Base-by-base conservation (phyloP, 139 green algal genomes). In the Tetradesmus obliquus region DNA sequence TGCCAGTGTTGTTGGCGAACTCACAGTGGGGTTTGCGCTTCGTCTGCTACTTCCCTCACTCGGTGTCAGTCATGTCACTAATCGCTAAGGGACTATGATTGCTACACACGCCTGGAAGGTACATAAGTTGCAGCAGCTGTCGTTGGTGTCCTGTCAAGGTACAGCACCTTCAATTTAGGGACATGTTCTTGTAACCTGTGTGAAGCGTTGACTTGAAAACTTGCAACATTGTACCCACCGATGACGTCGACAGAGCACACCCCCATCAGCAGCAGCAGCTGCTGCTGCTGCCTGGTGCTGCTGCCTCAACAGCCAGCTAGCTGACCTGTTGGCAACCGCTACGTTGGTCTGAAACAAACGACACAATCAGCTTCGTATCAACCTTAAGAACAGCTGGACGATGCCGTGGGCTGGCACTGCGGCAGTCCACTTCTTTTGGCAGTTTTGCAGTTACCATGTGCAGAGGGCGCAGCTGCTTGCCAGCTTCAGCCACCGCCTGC, bases 401-500 rank as follows among this genome's bases (percentile, higher is more conserved):
- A 76, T 76, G 66, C 66, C 66, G 17, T 76, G 66, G 66, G 66
- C 66, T 76, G 66, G 66, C n/a, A 24, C 66, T 24, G 66, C 17
- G n/a, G 66, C n/a, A 24, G 66, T 7, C 15, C 66, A 76, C n/a
- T 76, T 76, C 66, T 24, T n/a, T 76, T 76, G 66, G 66, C 66
- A 76, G 66, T 76, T 76, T 24, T 76, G 66, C 66, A 76, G 76
- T 9, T 53, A 82, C 24, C 76, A 82, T 15, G 76, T 82, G 24
- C 76, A 82, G 76, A 22, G 76, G n/a, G 76, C 24, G n/a, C 76
- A 55, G 76, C 76, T 82, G n/a, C 76, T 82, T 3, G 76, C 76
- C 76, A 82, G 76, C 76, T 82, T 51, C 76, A 82, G 8, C 22
- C 76, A 53, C 76, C 76, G 62, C 12, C 66, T 89, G 85, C 9